phyloP scores from a whole-genome alignment of 129 eudicot genomes.

The Artemisia annua region DNA sequence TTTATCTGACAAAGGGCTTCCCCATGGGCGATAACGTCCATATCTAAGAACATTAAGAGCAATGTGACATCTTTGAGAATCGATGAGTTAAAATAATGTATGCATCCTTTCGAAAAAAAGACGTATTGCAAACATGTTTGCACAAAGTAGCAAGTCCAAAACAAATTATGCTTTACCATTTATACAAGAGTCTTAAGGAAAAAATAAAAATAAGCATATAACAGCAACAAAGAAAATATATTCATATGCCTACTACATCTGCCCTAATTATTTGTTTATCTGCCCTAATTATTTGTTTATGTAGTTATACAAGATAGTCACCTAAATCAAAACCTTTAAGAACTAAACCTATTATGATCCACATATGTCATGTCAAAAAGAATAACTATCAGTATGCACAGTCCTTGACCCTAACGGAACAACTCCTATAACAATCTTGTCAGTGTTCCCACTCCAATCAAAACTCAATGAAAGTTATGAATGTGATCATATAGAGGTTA shows the following conservation, averaged over 20 bases:
- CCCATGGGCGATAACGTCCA: slow-evolving; percentile 95
- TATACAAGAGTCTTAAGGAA: neutral
- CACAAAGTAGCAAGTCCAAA: no score
- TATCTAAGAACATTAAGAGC: slow-evolving; percentile 49
- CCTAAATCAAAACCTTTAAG: neutral
- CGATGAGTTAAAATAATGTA: neutral
- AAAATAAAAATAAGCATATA: neutral
- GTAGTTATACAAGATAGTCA: neutral
- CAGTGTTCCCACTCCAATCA: slow-evolving; percentile 1
- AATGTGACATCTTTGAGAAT: slow-evolving; percentile 11
- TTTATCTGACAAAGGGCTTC: slow-evolving; percentile 57
- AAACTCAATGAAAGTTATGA: neutral
- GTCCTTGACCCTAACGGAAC: slow-evolving; percentile 19
- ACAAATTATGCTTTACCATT: no score
- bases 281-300: no score
- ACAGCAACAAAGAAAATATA: slow-evolving; percentile 14
- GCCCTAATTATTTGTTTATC: neutral
- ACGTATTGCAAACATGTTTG: no score
- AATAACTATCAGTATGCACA: neutral
- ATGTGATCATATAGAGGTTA: neutral
- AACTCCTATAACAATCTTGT: slow-evolving; percentile 11
- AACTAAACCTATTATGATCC: slow-evolving; percentile 1
- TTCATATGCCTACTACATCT: neutral
- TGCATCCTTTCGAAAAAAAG: no score
- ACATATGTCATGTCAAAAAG: slow-evolving; percentile 9